Percentiles rank a stretch among this genome's conserved stretches.
phyloP scores from a whole-genome alignment of 2,329 filamentous ascomycete genomes.

The Sclerotinia borealis region DNA sequence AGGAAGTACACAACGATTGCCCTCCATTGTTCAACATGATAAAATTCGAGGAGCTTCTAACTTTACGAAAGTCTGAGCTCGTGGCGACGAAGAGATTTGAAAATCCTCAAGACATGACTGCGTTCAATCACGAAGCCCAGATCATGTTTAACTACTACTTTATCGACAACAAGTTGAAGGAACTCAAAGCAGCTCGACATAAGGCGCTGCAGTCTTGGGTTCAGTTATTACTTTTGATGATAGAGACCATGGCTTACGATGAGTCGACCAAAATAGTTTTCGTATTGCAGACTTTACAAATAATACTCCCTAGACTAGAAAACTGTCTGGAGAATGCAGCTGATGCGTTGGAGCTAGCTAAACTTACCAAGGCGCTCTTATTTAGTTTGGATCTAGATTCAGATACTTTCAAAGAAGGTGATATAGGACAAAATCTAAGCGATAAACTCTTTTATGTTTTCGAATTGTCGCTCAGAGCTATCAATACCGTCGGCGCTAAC shows the following conservation, averaged over 20 bases:
- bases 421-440: conserved; percentile 67
- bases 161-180: conserved; percentile 57
- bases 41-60: conserved; percentile 67
- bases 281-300: conserved; percentile 78
- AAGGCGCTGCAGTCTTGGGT: conserved; percentile 77
- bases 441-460: conserved; percentile 91
- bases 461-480: conserved; percentile 74
- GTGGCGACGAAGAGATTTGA: conserved; percentile 44
- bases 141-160: conserved; percentile 55
- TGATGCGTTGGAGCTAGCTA: conserved; percentile 70
- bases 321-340: conserved; percentile 60
- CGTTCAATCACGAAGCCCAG: conserved; percentile 52
- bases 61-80: conserved; percentile 60
- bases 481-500: conserved; percentile 66
- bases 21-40: conserved; percentile 60
- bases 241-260: conserved; percentile 76
- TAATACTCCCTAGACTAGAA: conserved; percentile 83
- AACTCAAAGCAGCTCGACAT: conserved; percentile 47
- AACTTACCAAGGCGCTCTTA: conserved; percentile 66
- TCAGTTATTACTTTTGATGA: conserved; percentile 74
- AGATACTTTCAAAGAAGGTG: conserved; percentile 36
- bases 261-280: conserved; percentile 67
- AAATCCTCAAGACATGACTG: conserved; percentile 42
- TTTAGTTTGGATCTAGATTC: conserved; percentile 60
- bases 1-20: conserved; percentile 52